phyloP scores from a whole-genome alignment of 2,329 filamentous ascomycete genomes.

The Sordariomycetes sp. region DNA sequence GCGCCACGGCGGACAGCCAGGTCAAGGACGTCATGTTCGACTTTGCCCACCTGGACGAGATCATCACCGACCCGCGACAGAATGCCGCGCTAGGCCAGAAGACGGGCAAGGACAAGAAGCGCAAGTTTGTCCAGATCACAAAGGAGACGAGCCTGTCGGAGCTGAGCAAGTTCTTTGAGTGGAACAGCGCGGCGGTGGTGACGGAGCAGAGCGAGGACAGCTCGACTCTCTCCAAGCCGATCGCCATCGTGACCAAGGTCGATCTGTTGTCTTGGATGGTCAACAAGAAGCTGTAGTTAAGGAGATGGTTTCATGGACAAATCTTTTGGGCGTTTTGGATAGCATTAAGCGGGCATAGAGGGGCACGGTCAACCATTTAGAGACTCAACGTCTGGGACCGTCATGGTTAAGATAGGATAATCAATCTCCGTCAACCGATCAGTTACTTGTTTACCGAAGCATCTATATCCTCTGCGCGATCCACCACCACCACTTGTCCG shows the following conservation, averaged over 20 bases:
- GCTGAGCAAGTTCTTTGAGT: conserved; percentile 90
- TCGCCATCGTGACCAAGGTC: conserved; percentile 93
- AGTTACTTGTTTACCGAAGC: background rate
- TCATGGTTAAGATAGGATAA: background rate
- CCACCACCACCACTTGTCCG: conserved; percentile 87
- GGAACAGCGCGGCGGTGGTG: conserved; percentile 93
- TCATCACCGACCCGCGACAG: conserved; percentile 78
- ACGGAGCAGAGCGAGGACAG: conserved; percentile 61
- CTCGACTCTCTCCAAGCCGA: conserved; percentile 58
- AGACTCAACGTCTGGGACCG: background rate
- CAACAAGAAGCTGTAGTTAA: conserved; percentile 36
- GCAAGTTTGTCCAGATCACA: conserved; percentile 90
- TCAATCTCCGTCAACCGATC: conserved; percentile 1
- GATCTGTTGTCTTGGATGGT: conserved; percentile 91
- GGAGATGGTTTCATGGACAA: background rate
- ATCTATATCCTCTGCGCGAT: conserved; percentile 58
- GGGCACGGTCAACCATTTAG: background rate
- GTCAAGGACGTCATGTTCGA: conserved; percentile 95
- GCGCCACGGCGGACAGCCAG: conserved; percentile 62
- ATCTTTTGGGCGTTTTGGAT: background rate
- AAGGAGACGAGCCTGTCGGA: conserved; percentile 75
- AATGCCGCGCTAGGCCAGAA: conserved; percentile 32
- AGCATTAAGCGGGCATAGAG: background rate
- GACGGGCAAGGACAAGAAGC: conserved; percentile 30
- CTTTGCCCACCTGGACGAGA: conserved; percentile 78